Evolutionary conservation across 768 basidiomycete genomes (phyloP).

Genomic region (Hirschioporus abietinus): DNA sequence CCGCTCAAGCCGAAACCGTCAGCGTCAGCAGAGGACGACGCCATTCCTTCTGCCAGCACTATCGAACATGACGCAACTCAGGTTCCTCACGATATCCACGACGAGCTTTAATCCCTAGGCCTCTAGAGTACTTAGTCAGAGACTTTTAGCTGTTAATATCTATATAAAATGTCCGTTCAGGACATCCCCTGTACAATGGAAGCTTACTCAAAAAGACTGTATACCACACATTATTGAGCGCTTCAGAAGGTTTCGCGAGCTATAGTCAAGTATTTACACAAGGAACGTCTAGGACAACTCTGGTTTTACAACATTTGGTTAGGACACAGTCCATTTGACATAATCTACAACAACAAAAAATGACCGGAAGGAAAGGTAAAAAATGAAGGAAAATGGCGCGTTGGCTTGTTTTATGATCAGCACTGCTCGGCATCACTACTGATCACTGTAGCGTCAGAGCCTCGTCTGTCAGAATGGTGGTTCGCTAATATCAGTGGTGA

Average conservation of each 20-base stretch:
- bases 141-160: neutral
- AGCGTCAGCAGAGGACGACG: conserved; percentile 2
- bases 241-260: neutral
- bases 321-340: neutral
- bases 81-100: neutral
- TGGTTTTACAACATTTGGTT: neutral
- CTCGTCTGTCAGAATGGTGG: neutral
- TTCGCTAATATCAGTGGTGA: conserved; percentile 1
- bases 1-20: conserved; percentile 38
- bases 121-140: neutral
- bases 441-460: neutral
- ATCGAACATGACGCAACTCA: neutral
- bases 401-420: neutral
- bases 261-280: neutral
- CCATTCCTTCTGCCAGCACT: neutral
- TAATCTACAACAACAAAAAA: neutral
- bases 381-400: neutral
- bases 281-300: neutral
- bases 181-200: neutral
- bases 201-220: neutral
- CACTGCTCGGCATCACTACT: neutral
- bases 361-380: neutral
- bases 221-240: neutral
- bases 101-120: conserved; percentile 2
- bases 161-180: neutral